Conservation (phyloP, 2,329 filamentous ascomycete genomes). For the Penicillium sp. region DNA sequence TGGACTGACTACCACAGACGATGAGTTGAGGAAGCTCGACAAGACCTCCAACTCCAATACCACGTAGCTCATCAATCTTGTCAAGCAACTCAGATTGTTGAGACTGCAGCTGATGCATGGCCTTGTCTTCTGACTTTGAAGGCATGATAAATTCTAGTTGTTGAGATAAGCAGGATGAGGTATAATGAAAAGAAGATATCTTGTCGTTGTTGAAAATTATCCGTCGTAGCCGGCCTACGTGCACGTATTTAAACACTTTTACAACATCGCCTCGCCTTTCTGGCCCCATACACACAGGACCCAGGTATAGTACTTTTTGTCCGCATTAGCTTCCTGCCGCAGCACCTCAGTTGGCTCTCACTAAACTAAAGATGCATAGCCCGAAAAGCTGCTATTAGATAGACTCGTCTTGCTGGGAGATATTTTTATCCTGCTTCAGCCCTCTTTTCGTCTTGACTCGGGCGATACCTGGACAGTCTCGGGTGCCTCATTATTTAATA, state of each 20-base stretch:
- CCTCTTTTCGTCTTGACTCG: neutral
- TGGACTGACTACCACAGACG: constrained; percentile 65
- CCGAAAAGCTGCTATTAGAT: neutral
- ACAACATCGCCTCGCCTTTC: neutral
- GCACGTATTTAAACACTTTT: neutral
- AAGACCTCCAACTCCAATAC: constrained; percentile 55
- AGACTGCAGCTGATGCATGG: constrained; percentile 10
- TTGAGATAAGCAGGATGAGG: neutral
- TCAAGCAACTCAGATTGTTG: constrained; percentile 52
- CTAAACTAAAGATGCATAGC: neutral
- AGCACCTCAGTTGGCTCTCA: neutral
- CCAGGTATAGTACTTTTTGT: neutral
- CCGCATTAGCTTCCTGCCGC: neutral
- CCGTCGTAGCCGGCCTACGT: neutral
- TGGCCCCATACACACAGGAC: neutral
- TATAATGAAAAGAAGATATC: neutral
- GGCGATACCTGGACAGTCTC: neutral
- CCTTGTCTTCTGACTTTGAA: constrained; percentile 1
- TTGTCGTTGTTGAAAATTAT: neutral
- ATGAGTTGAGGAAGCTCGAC: constrained; percentile 61
- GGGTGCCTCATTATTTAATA: neutral
- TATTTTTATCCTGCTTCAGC: neutral
- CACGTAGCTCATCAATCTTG: constrained; percentile 58
- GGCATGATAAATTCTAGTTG: neutral
- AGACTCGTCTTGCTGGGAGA: neutral